Evolutionary conservation across 2,329 filamentous ascomycete species (phyloP).

Genomic region (Acarospora socialis): DNA sequence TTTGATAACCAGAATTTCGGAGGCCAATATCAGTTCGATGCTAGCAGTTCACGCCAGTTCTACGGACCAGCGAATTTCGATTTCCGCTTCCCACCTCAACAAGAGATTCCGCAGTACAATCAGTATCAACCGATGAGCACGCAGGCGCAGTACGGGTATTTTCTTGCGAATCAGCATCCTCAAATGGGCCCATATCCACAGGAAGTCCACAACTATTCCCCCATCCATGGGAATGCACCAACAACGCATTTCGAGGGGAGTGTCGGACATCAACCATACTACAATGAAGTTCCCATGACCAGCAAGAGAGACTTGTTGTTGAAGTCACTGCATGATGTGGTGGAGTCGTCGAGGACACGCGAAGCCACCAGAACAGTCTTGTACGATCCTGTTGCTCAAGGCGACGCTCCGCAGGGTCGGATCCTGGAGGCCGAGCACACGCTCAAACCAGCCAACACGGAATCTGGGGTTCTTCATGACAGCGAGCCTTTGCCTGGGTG

Average conservation of each 20-base stretch:
- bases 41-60: neutral
- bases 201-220: too few species aligned
- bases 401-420: neutral
- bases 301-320: slow-evolving; percentile 6
- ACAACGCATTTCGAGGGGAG: too few species aligned
- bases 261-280: too few species aligned
- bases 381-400: slow-evolving; percentile 5
- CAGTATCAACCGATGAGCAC: too few species aligned
- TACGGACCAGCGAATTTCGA: neutral
- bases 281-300: slow-evolving; percentile 1
- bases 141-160: too few species aligned
- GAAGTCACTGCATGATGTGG: slow-evolving; percentile 1
- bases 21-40: neutral
- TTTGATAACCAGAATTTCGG: too few species aligned
- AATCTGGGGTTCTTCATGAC: slow-evolving; percentile 2
- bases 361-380: slow-evolving; percentile 5
- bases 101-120: too few species aligned
- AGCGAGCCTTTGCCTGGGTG: slow-evolving; percentile 10
- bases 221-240: too few species aligned
- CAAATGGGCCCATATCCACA: too few species aligned
- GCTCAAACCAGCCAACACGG: neutral
- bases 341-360: slow-evolving; percentile 2
- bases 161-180: too few species aligned
- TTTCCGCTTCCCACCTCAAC: slow-evolving; percentile 1
- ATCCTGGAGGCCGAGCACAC: neutral